A percentile compares a stretch with the other conserved stretches of the same genome.
Evolutionary conservation across 2,329 filamentous ascomycete genomes (phyloP).

Genomic region (Arthrobotrys entomopaga): DNA sequence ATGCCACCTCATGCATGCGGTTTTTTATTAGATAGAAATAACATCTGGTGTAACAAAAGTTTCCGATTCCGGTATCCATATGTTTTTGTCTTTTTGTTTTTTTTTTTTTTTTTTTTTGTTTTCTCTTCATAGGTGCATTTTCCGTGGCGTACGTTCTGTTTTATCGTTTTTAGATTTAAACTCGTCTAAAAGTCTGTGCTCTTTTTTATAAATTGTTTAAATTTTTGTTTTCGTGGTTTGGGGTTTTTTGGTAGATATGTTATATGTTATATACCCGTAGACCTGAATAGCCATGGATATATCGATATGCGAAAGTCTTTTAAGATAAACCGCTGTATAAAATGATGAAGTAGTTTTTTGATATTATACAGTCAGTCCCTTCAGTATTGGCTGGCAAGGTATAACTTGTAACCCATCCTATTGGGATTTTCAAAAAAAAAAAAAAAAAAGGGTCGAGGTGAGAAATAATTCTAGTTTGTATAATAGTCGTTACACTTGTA

Average conservation of each 20-base stretch:
- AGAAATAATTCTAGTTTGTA: too few species aligned
- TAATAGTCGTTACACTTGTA: too few species aligned
- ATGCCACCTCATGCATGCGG: background rate
- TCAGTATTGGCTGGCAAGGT: too few species aligned
- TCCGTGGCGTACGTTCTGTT: constrained; percentile 24
- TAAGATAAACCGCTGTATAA: too few species aligned
- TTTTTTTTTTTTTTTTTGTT: constrained; percentile 11
- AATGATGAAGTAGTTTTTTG: too few species aligned
- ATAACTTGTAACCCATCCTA: too few species aligned
- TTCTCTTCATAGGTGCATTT: constrained; percentile 5
- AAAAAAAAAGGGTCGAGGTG: too few species aligned
- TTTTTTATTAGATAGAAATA: constrained; percentile 6
- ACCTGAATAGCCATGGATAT: too few species aligned
- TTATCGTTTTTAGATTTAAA: background rate
- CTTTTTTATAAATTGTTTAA: too few species aligned
- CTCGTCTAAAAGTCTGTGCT: background rate
- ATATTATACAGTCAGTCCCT: too few species aligned
- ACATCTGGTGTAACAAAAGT: constrained; percentile 8
- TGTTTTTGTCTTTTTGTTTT: background rate
- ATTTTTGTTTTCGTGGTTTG: constrained; percentile 12
- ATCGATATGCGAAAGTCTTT: too few species aligned
- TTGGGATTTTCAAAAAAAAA: too few species aligned
- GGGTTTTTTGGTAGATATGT: background rate
- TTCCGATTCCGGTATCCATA: background rate
- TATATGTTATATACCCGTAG: constrained; percentile 26